Base-by-base conservation (phyloP, 352 stramenopile species). In the Phytophthora hybrid region DNA sequence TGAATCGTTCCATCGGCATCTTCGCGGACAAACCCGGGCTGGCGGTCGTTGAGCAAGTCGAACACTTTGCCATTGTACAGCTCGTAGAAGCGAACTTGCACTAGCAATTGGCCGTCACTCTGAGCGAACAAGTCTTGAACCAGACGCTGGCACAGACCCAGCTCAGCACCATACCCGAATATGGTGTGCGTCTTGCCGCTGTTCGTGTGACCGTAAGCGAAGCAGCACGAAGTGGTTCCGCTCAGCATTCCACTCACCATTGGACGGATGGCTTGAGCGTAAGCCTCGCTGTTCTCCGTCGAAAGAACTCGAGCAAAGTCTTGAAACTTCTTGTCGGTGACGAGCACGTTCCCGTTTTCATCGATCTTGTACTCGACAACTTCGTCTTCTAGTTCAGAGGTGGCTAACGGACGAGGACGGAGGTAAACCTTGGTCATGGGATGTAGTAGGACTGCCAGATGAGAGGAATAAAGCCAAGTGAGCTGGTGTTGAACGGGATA, bases 151-250 rank as follows among this genome's bases (percentile, higher is more conserved):
- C 76, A 87, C 68, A 88, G 74, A 18, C 83, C 81, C 2, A 67
- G 66, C 37, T 86, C 79, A 19, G 52, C n/a, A 1, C 58, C 77
- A 37, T 90, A 89, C 23, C 83, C 83, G 54, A 90, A 86, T 66
- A 90, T 88, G 52, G 82, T 88, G 69, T 90, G 82, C 18, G 82
- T 90, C 77, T 90, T 90, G 56, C 82, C 82, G 59, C 76, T 87
- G 57, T 85, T 85, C 8, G 82, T 90, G 60, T 90, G 79, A 4
- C 81, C 83, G 64, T 89, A 90, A 4, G 83, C 81, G 55, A 90
- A 90, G 73, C 81, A 88, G 59, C 83, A 90, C 5, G 71, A 78
- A 18, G 77, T 90, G 14, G 57, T 49, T 4, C 83, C 83, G 5
- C 32, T 66, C n/a, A 81, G 34, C 13, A 81, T 72, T 13, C 31